These are phyloP conservation scores for Petrea volubilis DNA, from an alignment of 257 asterid species.

Conservation along the genomic window DNA sequence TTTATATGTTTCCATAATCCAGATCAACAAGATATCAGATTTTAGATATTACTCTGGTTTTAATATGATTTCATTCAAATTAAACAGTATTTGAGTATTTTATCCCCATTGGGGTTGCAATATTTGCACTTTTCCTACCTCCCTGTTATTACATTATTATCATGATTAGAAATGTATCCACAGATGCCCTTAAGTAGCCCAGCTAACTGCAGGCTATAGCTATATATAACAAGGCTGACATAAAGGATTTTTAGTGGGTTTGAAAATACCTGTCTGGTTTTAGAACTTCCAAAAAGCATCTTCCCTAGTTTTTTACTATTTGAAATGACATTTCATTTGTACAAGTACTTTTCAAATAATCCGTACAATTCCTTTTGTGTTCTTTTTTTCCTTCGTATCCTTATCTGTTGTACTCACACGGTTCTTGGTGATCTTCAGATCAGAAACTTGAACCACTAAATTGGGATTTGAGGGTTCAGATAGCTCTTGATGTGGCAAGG, in stretches of 20 bases:
- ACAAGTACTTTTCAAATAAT: too few relatives aligned
- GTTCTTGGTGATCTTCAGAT: constrained; percentile 35
- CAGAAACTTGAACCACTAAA: constrained; percentile 51
- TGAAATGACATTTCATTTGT: too few relatives aligned
- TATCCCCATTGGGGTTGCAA: neutral
- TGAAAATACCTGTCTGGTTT: neutral
- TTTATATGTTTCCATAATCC: neutral
- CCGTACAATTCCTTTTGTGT: neutral
- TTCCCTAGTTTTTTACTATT: too few relatives aligned
- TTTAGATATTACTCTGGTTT: too few relatives aligned
- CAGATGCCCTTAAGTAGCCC: neutral
- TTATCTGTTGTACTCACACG: neutral
- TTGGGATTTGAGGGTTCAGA: constrained; percentile 69
- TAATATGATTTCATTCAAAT: neutral
- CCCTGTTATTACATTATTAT: neutral
- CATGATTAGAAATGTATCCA: neutral
- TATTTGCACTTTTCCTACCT: neutral
- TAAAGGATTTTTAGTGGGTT: neutral
- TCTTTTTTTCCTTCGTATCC: neutral
- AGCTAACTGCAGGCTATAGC: too few relatives aligned
- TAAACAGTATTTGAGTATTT: neutral
- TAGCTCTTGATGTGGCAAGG: constrained; percentile 83
- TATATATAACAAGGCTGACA: neutral
- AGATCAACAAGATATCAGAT: too few relatives aligned
- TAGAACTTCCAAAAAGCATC: neutral